Base-by-base conservation (phyloP, 2,329 filamentous ascomycete genomes). In the Pseudopyrenochaeta lycopersici region DNA sequence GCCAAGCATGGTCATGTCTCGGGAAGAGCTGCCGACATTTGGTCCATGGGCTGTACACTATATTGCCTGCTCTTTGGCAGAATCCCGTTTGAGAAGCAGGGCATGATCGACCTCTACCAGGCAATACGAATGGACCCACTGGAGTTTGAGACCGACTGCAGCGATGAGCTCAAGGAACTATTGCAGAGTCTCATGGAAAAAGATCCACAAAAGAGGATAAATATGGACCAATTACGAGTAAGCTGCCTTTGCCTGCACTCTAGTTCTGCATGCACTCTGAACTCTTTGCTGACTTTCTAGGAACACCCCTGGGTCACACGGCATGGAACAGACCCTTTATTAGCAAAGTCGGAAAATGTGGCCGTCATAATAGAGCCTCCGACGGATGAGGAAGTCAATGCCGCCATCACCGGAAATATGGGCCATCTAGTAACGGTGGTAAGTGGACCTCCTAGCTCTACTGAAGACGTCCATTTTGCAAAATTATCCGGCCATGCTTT, bases 21-120 rank as follows among this genome's bases (percentile, higher is more conserved):
- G 2, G 95, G 95, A 10, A 90, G 87, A 65, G 92, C 94, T 3
- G 92, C 92, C 3, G 95, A 99, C 76, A 92, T 99, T 48, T 99
- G 95, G 95, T 96, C 94, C 3, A 98, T 98, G 94, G 95, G 95
- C 6, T 89, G 97, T 7, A 96, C 93, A 1, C 81, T 99, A 2
- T 98, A 94, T 73, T 99, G 95, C 73, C 82, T 99, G 33, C 88
- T 90, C 56, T 98, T 96, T 68, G 95, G 95, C 29, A 83, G 81
- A 44, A 89, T 99, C 56, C 95, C 95, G 0, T 99, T 98, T 70
- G 89, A 93, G 67, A 85, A 89, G 50, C 81, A 85, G 5, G 88
- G 87, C 15, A 87, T 97, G 54, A 81, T 97, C 50, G 93, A 97
- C 45, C 85, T 98, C 58, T 98, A 96, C 71, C 88, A 96, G 54